Conservation (phyloP, 257 asterid genomes). For the Petunia secreta region DNA sequence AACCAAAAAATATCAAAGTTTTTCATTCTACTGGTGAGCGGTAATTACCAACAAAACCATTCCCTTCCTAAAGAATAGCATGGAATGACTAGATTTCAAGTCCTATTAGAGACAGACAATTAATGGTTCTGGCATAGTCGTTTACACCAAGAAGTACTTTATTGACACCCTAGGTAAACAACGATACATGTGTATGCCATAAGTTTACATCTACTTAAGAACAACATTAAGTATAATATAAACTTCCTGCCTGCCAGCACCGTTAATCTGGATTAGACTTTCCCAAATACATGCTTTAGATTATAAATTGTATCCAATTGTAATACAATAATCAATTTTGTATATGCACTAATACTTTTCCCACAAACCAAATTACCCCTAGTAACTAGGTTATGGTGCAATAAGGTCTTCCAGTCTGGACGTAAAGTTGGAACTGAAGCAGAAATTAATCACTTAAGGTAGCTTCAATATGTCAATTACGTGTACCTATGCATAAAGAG, state of each 20-base stretch:
- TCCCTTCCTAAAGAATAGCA: background rate
- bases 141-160: no score
- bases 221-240: no score
- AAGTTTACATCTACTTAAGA: no score
- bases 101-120: background rate
- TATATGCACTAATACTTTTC: background rate
- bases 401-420: background rate
- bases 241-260: no score
- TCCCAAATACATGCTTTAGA: background rate
- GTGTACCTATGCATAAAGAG: background rate
- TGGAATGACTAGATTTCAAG: constrained; percentile 4
- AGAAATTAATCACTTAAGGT: background rate
- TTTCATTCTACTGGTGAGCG: background rate
- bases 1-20: constrained; percentile 24
- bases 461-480: background rate
- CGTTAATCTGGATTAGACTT: background rate
- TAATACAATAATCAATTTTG: background rate
- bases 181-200: no score
- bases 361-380: background rate
- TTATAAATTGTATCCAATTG: background rate
- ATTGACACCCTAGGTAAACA: no score
- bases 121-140: no score
- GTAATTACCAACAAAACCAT: background rate
- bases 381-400: background rate
- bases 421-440: background rate